Evolutionary conservation across 495 filamentous ascomycete species (phyloP), one percentile per base, ranked within the genome.

Genomic region (Penicillium bialowiezense): DNA sequence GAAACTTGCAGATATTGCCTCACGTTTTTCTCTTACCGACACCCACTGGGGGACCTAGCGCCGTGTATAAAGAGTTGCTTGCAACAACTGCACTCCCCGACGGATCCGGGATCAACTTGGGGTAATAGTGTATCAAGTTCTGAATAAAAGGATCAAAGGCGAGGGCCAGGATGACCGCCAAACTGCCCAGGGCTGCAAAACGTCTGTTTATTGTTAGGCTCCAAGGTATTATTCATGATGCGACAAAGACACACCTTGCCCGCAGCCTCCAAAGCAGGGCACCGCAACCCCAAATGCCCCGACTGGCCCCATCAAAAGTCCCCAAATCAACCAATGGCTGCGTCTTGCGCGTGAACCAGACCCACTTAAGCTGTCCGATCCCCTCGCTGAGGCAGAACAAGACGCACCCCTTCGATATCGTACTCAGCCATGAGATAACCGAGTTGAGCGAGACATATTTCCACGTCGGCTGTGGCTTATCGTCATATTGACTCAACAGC

Each of bases 311-410:
- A 40, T 58, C 55, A 34, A 54, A 58, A 5, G 12, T 28, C 1
- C 23, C 5, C 9, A 58, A 41, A 14, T 58, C 24, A 2, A 18
- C 13, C n/a, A 58, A 9, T 3, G 55, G 51, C n/a, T 48, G 55
- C 7, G 1, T 12, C 15, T 43, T 23, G 34, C 41, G 45, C 8
- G 55, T 15, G 34, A 58, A 54, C 55, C 55, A 58, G n/a, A 54
- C 55, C 55, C 55, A 58, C 29, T 58, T 58, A 4, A 51, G 28
- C 39, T 58, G 55, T 2, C 51, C 46, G 14, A 58, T 18, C 9
- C 44, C 47, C 37, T 54, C 41, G 28, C 42, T 58, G 36, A 38
- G 15, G 14, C 36, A 39, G 38, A 47, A 48, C 7, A 54, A 8
- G 29, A 54, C 37, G 29, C 50, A 54, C 4, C 9, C 51, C 21